phyloP scores from a whole-genome alignment of 768 basidiomycete genomes.

The Pholiota molesta region DNA sequence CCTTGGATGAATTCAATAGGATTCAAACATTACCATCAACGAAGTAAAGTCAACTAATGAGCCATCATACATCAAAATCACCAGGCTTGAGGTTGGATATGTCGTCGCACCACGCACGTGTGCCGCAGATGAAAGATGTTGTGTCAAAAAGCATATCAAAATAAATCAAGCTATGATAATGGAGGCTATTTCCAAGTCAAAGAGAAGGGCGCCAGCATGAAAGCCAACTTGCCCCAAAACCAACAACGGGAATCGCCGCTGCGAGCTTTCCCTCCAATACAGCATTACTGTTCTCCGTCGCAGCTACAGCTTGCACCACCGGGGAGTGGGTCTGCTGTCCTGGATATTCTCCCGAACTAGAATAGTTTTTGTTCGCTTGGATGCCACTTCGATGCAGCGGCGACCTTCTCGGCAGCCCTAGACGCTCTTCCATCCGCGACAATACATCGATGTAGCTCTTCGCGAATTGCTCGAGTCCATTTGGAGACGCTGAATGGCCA shows the following conservation, averaged over 20 bases:
- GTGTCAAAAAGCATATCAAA: neutral
- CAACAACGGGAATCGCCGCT: conserved; percentile 35
- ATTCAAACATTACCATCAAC: neutral
- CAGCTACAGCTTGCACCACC: conserved; percentile 24
- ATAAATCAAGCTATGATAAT: neutral
- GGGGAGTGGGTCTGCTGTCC: conserved; percentile 21
- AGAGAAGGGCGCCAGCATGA: conserved; percentile 39
- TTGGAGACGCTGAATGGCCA: conserved; percentile 18
- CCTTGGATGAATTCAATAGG: neutral
- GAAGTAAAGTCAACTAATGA: neutral
- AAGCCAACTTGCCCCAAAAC: conserved; percentile 35
- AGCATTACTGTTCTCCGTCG: conserved; percentile 33
- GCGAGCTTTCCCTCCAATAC: conserved; percentile 37
- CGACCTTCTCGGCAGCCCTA: conserved; percentile 17
- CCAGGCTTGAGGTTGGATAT: neutral
- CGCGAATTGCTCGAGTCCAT: conserved; percentile 20
- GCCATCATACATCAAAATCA: neutral
- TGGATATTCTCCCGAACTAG: conserved; percentile 5
- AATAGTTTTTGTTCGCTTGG: neutral
- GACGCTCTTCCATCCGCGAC: conserved; percentile 20
- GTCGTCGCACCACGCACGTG: neutral
- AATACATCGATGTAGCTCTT: conserved; percentile 20
- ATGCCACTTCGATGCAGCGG: conserved; percentile 1
- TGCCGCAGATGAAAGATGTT: neutral
- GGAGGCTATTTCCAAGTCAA: conserved; percentile 32